These are phyloP conservation scores for Candida odintsovae DNA, from an alignment of 805 yeast species.

Conservation along the genomic window DNA sequence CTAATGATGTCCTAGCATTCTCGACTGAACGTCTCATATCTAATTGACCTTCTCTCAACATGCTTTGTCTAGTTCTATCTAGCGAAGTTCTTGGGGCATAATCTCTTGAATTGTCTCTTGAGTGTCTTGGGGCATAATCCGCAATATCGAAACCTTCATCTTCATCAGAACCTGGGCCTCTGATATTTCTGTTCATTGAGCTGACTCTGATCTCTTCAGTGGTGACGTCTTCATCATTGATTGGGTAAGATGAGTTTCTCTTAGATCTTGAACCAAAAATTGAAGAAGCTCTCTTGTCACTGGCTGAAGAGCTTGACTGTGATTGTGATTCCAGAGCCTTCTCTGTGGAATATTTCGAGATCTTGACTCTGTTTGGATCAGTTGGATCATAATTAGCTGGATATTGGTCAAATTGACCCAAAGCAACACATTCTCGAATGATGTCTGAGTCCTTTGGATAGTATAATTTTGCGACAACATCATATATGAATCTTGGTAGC, in stretches of 20 bases:
- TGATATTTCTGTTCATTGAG: constrained; percentile 23
- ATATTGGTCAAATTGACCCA: constrained; percentile 54
- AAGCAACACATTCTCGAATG: constrained; percentile 63
- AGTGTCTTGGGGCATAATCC: not conserved
- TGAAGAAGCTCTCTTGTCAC: constrained; percentile 30
- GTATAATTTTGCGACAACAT: constrained; percentile 46
- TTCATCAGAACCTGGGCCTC: constrained; percentile 8
- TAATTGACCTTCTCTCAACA: constrained; percentile 31
- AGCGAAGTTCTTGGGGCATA: constrained; percentile 29
- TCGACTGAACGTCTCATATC: constrained; percentile 34
- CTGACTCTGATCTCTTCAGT: constrained; percentile 31
- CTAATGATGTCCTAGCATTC: constrained; percentile 34
- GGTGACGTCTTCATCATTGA: constrained; percentile 23
- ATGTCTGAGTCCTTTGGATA: constrained; percentile 67
- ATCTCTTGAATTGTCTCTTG: not conserved
- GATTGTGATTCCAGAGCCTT: constrained; percentile 24
- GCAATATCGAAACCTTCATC: not conserved
- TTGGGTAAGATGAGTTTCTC: constrained; percentile 22
- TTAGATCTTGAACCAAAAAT: constrained; percentile 30
- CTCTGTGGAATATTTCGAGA: constrained; percentile 39
- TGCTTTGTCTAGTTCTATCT: constrained; percentile 31
- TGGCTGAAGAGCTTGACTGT: constrained; percentile 8
- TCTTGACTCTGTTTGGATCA: constrained; percentile 57
- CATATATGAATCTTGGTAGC: constrained; percentile 56
- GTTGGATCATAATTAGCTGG: constrained; percentile 75